Base-by-base conservation (phyloP, 73 alveolate genomes). In the Stentor coeruleus region DNA sequence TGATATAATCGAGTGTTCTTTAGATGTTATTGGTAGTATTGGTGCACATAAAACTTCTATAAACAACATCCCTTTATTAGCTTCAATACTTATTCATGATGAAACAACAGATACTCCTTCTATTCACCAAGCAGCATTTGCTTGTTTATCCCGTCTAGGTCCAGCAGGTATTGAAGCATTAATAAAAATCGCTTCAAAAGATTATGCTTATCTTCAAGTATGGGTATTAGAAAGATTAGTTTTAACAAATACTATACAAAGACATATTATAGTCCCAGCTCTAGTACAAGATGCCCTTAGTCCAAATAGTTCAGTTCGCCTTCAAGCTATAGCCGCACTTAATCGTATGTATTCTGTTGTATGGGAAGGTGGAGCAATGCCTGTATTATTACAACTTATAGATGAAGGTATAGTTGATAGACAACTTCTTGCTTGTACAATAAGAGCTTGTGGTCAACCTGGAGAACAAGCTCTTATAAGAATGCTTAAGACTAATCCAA, bases 381-480 rank as follows among this genome's bases (percentile, higher is more conserved):
- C 79, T 66, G 79, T 66, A 1, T 33, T 66, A 26, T 66, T 66
- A 0, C 91, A 87, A 57, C 87, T 95, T 74, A 89, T 95, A 39
- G 92, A 93, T 72, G 99, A 95, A 84, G 98, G 97, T 0, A 85
- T 89, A 39, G 89, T 95, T 4, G 97, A 93, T 84, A 81, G 95
- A 58, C 88, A 95, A 85, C 92, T 93, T 72, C 85, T 93, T 2
- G 98, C 97, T 33, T 87, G 96, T 79, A 91, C 95, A 40, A 79
- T 95, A 41, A 91, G 97, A 59, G 88, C 97, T 49, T 75, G 96
- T 81, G 95, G 96, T 3, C 60, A 77, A 36, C 85, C 85, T 4
- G 99, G 98, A 20, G 99, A 95, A 87, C 89, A 89, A 35, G 81
- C 86, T 2, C 82, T 95, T 82, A 60, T 93, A 36, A 39, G 30